Evolutionary conservation across 345 rosid genomes (phyloP).

Genomic region (Acer campestre): DNA sequence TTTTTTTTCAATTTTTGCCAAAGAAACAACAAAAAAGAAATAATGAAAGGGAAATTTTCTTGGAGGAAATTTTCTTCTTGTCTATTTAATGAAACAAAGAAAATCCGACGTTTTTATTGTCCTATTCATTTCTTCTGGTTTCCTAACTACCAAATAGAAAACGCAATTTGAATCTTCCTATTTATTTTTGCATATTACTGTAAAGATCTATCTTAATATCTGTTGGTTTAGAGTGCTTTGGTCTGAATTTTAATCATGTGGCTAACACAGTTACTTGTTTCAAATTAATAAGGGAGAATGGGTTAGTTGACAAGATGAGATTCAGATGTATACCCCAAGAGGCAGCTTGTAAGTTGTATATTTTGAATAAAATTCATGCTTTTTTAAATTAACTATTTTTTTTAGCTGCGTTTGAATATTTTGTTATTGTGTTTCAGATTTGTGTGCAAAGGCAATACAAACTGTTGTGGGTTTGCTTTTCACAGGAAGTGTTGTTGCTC

Average conservation of each 20-base stretch:
- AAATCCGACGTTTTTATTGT: not conserved
- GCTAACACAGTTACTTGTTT: conserved; percentile 25
- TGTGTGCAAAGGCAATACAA: conserved; percentile 54
- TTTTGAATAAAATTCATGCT: conserved; percentile 10
- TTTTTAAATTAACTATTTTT: conserved; percentile 2
- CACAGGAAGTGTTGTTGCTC: conserved; percentile 58
- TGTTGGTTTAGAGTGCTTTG: not conserved
- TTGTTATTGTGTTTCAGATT: conserved; percentile 43
- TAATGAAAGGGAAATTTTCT: too few relatives aligned
- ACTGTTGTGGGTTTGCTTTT: conserved; percentile 49
- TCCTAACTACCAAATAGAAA: not conserved
- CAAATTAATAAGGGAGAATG: conserved; percentile 61
- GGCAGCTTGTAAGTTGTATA: conserved; percentile 64
- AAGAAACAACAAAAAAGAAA: too few relatives aligned
- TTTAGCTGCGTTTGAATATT: conserved; percentile 6
- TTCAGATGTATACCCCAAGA: conserved; percentile 49
- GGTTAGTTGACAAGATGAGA: conserved; percentile 49
- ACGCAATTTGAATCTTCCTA: not conserved
- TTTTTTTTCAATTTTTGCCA: too few relatives aligned
- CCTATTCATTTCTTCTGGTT: not conserved
- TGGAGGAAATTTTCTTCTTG: not conserved
- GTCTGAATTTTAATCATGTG: conserved; percentile 12
- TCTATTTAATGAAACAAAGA: not conserved
- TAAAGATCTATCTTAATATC: not conserved
- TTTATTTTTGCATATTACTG: not conserved